Conservation (phyloP, 2,329 filamentous ascomycete species). For the Zopfia rhizophila region DNA sequence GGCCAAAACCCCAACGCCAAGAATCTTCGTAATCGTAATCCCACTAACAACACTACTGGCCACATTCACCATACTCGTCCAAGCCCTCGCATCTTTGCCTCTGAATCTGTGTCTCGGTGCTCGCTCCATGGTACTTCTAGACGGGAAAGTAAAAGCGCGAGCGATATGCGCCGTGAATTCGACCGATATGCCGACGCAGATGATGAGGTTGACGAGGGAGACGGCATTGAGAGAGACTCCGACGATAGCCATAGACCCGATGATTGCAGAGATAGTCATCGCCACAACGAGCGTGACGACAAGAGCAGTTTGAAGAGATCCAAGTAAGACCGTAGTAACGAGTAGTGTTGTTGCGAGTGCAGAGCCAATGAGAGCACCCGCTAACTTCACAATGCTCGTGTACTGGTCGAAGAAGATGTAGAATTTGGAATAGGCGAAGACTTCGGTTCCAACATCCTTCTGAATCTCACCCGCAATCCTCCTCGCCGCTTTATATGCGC, state of each 20-base stretch:
- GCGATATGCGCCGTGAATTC: conserved; percentile 99
- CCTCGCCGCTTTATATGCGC: conserved; percentile 86
- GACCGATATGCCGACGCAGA: conserved; percentile 94
- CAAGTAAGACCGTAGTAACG: conserved; percentile 82
- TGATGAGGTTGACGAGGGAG: conserved; percentile 93
- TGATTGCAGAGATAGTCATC: conserved; percentile 95
- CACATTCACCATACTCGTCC: conserved; percentile 94
- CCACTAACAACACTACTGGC: conserved; percentile 94
- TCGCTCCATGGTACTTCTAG: conserved; percentile 80
- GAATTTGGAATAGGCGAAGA: conserved; percentile 97
- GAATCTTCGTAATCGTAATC: conserved; percentile 93
- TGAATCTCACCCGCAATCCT: conserved; percentile 84
- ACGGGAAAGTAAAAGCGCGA: conserved; percentile 94
- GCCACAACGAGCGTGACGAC: conserved; percentile 87
- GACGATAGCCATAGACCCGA: conserved; percentile 91
- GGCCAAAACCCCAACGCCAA: conserved; percentile 90
- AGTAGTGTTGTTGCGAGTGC: conserved; percentile 87
- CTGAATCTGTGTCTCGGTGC: conserved; percentile 78
- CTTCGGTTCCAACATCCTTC: conserved; percentile 75
- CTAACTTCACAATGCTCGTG: conserved; percentile 81
- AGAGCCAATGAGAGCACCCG: conserved; percentile 80
- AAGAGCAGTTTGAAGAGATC: conserved; percentile 81
- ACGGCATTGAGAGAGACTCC: conserved; percentile 94
- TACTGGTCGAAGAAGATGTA: conserved; percentile 99
- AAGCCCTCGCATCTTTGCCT: conserved; percentile 84